Base-by-base conservation (phyloP, 805 yeast species). In the Kuraishia piskuri region DNA sequence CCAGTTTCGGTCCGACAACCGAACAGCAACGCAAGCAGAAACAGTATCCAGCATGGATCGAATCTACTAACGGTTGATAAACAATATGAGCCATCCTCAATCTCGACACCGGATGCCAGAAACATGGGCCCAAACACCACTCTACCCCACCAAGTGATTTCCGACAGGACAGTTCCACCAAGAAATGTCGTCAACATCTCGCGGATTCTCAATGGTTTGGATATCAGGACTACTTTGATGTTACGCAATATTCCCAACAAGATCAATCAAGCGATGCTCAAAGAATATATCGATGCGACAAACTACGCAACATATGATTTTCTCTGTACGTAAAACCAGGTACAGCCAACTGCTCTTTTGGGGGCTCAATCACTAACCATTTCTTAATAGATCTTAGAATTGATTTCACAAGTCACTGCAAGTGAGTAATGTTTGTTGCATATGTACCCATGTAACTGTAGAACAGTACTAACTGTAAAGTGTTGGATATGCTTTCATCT, bases 401-500 rank as follows among this genome's bases (percentile, higher is more conserved):
- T 57, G 83, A 79, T 60, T 79, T 77, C 60, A 69, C 67, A 52
- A 79, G 75, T 58, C 71, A 70, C 53, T 77, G 82, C 69, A 79
- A 79, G 66, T 64, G 56, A 22, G 64, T 55, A 7, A 10, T 25
- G 10, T 25, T 25, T 12, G 14, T 19, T 20, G 36, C 17, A 51
- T 37, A 50, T 25, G 14, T 17, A 2, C 26, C 21, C 17, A 47
- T 51, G 23, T 40, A 7, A 51, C 23, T 22, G 6, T 24, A 19
- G 37, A 40, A 10, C 40, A 14, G 17, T 31, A 31, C 40, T 31
- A 31, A 31, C 8, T 31, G 14, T 31, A 48, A 17, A 63, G 66
- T 55, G 82, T 78, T 26, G 83, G 83, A 5, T 78, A 78, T 63
- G 83, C 82, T 3, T 78, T 78, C 59, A 71, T 78, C 36, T 74